Evolutionary conservation across 768 basidiomycete species (phyloP), one percentile per base, ranked within the genome.

Genomic region (Trametes gibbosa): DNA sequence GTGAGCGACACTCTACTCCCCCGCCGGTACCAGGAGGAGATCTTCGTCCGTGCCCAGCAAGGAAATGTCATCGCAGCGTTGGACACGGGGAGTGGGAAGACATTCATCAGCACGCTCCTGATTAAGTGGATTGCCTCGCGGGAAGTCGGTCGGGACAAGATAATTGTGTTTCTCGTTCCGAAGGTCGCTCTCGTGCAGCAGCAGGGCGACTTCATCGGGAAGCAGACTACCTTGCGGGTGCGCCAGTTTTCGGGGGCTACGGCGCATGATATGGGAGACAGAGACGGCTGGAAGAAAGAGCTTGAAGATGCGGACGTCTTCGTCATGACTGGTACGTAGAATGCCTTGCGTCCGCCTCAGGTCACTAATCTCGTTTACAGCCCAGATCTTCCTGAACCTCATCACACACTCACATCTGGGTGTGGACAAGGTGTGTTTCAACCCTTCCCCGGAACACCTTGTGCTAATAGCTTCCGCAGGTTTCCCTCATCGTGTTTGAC

Each of bases 151-250:
- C 64, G 73, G 41, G 79, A 78, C 53, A 90, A 89, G 70, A 79
- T 82, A 47, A 79, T 86, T 63, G 79, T 93, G 10, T 95, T 95
- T 67, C 79, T 95, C 34, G 92, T 92, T 2, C 94, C 94, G 0
- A 88, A 88, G 64, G 91, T 93, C 3, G 80, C 90, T 2, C 81
- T 96, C 16, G 94, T 95, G 21, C 83, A 89, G 63, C 94, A 95
- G 68, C 91, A 94, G 68, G 83, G 80, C 21, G 76, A 81, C 23
- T 90, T 86, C 63, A 81, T 93, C 54, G 67, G 77, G 13, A 75
- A 80, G 61, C 79, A 90, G 61, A 87, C 88, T 0, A 77, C 86
- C 0, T 69, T 93, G 42, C 82, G 82, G 39, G 86, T 93, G 21
- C 73, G 79, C 27, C 85, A 85, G 66, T 80, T 91, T 25, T 82